A percentile compares a stretch with the other conserved stretches of the same genome.
phyloP scores from a whole-genome alignment of 805 yeast genomes.

The Candida railenensis region DNA sequence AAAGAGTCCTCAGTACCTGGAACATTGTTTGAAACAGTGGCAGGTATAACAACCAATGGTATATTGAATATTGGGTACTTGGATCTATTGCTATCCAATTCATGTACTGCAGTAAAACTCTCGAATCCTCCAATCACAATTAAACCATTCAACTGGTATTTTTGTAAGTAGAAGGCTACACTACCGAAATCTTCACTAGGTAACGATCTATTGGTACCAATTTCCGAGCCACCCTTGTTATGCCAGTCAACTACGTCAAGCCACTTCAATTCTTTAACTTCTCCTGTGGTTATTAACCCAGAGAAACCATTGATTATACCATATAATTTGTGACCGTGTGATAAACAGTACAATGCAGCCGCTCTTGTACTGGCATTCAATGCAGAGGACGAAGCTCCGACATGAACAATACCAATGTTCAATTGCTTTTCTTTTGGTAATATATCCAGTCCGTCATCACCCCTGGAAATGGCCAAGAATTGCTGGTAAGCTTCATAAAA shows the following conservation, averaged over 20 bases:
- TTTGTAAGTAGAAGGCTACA: constrained; percentile 71
- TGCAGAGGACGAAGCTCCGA: constrained; percentile 82
- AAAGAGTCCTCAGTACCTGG: constrained; percentile 81
- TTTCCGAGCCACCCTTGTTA: constrained; percentile 73
- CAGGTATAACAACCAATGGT: constrained; percentile 77
- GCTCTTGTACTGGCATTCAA: constrained; percentile 77
- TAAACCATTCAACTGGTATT: constrained; percentile 67
- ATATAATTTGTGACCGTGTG: constrained; percentile 69
- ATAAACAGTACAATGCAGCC: constrained; percentile 70
- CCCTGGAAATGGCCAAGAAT: constrained; percentile 52
- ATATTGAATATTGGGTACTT: constrained; percentile 71
- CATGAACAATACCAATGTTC: constrained; percentile 68
- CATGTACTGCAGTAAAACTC: constrained; percentile 69
- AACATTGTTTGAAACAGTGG: constrained; percentile 77
- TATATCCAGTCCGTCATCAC: constrained; percentile 32
- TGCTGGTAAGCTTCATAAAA: constrained; percentile 64
- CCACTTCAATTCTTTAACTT: constrained; percentile 63
- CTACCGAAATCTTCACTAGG: constrained; percentile 70
- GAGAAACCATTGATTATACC: constrained; percentile 75
- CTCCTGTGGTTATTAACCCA: constrained; percentile 65
- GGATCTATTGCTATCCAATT: constrained; percentile 58
- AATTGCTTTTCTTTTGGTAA: constrained; percentile 53
- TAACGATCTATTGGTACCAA: constrained; percentile 74
- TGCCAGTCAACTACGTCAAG: constrained; percentile 72
- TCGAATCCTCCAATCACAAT: constrained; percentile 81